phyloP scores from a whole-genome alignment of 2,329 filamentous ascomycete species.

The Alternaria triticina region DNA sequence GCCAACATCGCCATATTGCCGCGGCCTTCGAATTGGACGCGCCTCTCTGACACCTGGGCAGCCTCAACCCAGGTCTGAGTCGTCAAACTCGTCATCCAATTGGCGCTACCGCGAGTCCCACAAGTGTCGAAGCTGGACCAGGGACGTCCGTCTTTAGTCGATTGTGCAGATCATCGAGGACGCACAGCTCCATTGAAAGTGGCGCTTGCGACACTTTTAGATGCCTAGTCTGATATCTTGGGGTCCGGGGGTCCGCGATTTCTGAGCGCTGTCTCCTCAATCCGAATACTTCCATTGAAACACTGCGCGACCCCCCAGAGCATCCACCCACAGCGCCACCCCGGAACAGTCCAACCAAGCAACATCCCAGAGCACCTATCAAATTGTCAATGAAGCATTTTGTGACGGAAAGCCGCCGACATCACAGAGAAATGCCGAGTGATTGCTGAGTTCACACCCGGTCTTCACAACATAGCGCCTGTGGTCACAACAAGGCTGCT shows the following conservation, averaged over 20 bases:
- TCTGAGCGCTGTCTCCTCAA: slow-evolving; percentile 1
- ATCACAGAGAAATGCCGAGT: slow-evolving; percentile 10
- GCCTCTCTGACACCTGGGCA: background rate
- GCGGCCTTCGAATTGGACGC: background rate
- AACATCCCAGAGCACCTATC: slow-evolving; percentile 10
- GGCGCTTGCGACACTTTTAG: slow-evolving; percentile 6
- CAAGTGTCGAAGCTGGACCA: slow-evolving; percentile 1
- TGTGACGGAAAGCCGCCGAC: background rate
- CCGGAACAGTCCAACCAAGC: slow-evolving; percentile 8
- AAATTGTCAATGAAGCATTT: background rate
- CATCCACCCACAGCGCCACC: slow-evolving; percentile 5
- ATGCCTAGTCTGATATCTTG: background rate
- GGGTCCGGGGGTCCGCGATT: slow-evolving; percentile 2
- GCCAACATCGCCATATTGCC: background rate
- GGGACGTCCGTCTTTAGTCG: background rate
- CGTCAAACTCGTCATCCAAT: slow-evolving; percentile 3
- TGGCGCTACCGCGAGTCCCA: slow-evolving; percentile 4
- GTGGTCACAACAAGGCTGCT: slow-evolving; percentile 2
- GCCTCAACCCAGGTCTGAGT: background rate
- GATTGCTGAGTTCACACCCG: slow-evolving; percentile 1
- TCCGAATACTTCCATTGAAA: background rate
- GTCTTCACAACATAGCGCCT: background rate
- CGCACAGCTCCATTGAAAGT: slow-evolving; percentile 2
- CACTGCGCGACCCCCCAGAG: slow-evolving; percentile 3
- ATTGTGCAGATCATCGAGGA: slow-evolving; percentile 8